Evolutionary conservation across 805 yeast genomes (phyloP).

Genomic region (Candida orba): DNA sequence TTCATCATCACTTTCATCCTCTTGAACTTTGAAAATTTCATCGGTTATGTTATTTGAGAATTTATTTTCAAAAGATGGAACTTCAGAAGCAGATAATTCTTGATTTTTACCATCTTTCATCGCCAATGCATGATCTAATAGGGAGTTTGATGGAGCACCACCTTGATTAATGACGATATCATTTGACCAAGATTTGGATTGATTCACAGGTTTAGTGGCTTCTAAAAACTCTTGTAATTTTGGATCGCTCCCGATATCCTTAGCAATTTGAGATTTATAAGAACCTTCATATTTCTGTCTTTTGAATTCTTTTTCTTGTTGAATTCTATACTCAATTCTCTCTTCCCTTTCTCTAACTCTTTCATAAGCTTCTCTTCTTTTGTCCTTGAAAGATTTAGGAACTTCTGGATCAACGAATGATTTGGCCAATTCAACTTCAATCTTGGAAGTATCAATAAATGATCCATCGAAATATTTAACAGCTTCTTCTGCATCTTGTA

Average conservation of each 20-base stretch:
- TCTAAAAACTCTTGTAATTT: slow-evolving; percentile 75
- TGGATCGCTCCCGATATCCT: slow-evolving; percentile 56
- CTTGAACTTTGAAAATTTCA: slow-evolving; percentile 23
- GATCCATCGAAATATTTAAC: slow-evolving; percentile 68
- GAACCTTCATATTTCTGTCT: slow-evolving; percentile 25
- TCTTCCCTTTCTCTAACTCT: slow-evolving; percentile 44
- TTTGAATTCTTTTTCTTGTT: slow-evolving; percentile 32
- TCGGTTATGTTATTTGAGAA: slow-evolving; percentile 20
- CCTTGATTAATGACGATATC: slow-evolving; percentile 31
- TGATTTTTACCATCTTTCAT: slow-evolving; percentile 21
- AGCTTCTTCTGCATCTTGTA: slow-evolving; percentile 70
- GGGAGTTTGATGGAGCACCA: slow-evolving; percentile 28
- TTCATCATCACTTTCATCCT: slow-evolving; percentile 39
- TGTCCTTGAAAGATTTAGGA: slow-evolving; percentile 56
- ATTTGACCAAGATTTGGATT: slow-evolving; percentile 67
- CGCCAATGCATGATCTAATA: slow-evolving; percentile 34
- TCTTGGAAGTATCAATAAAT: slow-evolving; percentile 74
- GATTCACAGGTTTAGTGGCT: slow-evolving; percentile 70
- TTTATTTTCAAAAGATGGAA: slow-evolving; percentile 3
- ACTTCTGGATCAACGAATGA: slow-evolving; percentile 78
- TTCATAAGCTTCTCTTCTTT: slow-evolving; percentile 41
- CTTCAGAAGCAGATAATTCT: background rate
- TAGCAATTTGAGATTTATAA: slow-evolving; percentile 35
- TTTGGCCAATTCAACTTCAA: slow-evolving; percentile 78
- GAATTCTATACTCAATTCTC: slow-evolving; percentile 31